Evolutionary conservation across 768 basidiomycete genomes (phyloP).

Genomic region (Vararia minispora): DNA sequence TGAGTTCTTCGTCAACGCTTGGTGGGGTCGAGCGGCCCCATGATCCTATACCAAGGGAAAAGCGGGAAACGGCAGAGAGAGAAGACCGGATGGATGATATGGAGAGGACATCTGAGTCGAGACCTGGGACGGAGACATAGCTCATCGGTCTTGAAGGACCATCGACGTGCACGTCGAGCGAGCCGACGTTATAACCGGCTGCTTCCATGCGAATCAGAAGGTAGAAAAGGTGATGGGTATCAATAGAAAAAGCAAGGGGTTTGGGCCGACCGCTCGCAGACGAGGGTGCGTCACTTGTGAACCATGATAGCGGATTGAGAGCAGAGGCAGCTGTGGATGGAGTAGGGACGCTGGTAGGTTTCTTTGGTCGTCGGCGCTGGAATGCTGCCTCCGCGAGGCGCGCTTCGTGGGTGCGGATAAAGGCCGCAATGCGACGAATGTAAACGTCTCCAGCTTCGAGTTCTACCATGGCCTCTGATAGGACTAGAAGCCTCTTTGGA

Average conservation of each 20-base stretch:
- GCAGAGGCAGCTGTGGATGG: conserved; percentile 22
- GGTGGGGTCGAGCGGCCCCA: conserved; percentile 53
- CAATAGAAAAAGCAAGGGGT: conserved; percentile 57
- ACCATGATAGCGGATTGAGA: conserved; percentile 58
- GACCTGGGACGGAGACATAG: conserved; percentile 45
- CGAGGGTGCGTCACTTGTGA: conserved; percentile 25
- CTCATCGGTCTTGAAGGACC: conserved; percentile 68
- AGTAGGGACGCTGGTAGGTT: conserved; percentile 17
- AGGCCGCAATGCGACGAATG: conserved; percentile 55
- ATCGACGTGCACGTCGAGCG: conserved; percentile 67
- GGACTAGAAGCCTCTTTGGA: too few relatives aligned
- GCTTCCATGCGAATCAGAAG: conserved; percentile 80
- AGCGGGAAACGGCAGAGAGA: conserved; percentile 59
- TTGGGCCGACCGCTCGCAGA: conserved; percentile 28
- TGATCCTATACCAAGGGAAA: conserved; percentile 68
- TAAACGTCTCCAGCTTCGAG: conserved; percentile 66
- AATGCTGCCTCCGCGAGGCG: conserved; percentile 58
- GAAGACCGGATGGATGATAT: conserved; percentile 69
- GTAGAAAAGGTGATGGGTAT: conserved; percentile 82
- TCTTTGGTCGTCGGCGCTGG: conserved; percentile 31
- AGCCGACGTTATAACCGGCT: conserved; percentile 63
- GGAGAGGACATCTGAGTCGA: conserved; percentile 64
- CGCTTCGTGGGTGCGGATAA: conserved; percentile 62
- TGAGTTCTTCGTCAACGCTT: conserved; percentile 62
- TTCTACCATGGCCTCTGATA: too few relatives aligned